Percentiles rank a stretch among this genome's conserved stretches.
Evolutionary conservation across 140 eudicot genomes (phyloP).

Genomic region (Anethum foeniculum): DNA sequence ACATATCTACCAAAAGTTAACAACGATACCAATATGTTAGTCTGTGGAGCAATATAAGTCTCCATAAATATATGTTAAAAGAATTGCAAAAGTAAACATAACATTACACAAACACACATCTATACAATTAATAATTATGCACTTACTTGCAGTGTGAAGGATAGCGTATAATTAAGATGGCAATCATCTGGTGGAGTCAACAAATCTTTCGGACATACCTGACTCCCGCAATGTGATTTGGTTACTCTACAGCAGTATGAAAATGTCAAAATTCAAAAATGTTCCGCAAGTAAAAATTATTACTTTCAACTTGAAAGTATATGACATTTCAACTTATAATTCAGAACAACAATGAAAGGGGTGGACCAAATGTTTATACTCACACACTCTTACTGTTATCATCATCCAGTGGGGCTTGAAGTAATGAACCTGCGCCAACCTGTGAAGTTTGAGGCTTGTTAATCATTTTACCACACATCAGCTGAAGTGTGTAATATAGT

Average conservation of each 20-base stretch:
- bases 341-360: background rate
- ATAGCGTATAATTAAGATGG: conserved; percentile 73
- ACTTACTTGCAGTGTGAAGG: conserved; percentile 89
- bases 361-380: conserved; percentile 17
- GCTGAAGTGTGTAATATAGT: background rate
- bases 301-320: background rate
- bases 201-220: conserved; percentile 75
- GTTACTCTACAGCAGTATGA: conserved; percentile 46
- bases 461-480: conserved; percentile 4
- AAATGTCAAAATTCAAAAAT: background rate
- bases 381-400: conserved; percentile 64
- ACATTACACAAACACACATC: background rate
- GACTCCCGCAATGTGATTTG: conserved; percentile 67
- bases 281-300: background rate
- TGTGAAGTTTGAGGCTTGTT: conserved; percentile 23
- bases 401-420: conserved; percentile 84
- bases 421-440: conserved; percentile 89
- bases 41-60: conserved; percentile 2
- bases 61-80: background rate
- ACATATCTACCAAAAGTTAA: conserved; percentile 52
- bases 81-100: background rate
- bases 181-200: conserved; percentile 91
- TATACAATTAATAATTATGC: background rate
- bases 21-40: conserved; percentile 5
- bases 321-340: background rate